Base-by-base conservation (phyloP, 371 early-diverging fungal species). In the Haplosporangium sp. region DNA sequence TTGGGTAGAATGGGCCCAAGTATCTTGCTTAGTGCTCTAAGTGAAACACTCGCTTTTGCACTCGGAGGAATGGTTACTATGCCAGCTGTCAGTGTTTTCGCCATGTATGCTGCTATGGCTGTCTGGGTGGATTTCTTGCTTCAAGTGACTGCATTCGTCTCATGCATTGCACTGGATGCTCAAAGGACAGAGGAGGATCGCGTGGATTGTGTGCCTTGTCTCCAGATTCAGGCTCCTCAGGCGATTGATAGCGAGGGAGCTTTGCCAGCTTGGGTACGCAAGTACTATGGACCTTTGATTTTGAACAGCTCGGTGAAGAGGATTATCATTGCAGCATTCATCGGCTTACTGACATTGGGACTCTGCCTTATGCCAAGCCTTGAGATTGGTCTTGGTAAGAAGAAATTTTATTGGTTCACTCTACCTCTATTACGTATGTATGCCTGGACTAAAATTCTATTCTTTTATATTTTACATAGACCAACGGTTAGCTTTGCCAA, bases 71-170 rank as follows among this genome's bases (percentile, higher is more conserved):
- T 92, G 57, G 92, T 94, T 4, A 88, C 89, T 2, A 94, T 93
- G 93, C 94, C 94, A 1, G 94, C 94, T 20, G 94, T 94, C 34
- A 90, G 91, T 61, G 88, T 89, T 35, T 94, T 94, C 86, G 91
- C 92, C 15, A 84, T 92, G 72, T 92, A 91, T 58, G 94, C 94
- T 5, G 88, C 93, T 0, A 82, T 91, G 74, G 93, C 94, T 42
- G 89, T 94, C 2, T 90, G 90, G 84, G 84, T 92, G 7, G 91
- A 93, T 64, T 92, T 93, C 70, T 39, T 90, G n/a, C 86, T 93
- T 4, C 94, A 94, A 72, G 90, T 92, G 15, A 94, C 93, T 1
- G 88, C 88, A 6, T 93, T 94, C 72, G 86, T 93, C 11, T 86
- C 92, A 1, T 88, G 92, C 62, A 82, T 94, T 71, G 85, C 90